Evolutionary conservation across 305 asterid species (phyloP), one percentile per base, ranked within the genome.

Genomic region (Rubia tinctorum): DNA sequence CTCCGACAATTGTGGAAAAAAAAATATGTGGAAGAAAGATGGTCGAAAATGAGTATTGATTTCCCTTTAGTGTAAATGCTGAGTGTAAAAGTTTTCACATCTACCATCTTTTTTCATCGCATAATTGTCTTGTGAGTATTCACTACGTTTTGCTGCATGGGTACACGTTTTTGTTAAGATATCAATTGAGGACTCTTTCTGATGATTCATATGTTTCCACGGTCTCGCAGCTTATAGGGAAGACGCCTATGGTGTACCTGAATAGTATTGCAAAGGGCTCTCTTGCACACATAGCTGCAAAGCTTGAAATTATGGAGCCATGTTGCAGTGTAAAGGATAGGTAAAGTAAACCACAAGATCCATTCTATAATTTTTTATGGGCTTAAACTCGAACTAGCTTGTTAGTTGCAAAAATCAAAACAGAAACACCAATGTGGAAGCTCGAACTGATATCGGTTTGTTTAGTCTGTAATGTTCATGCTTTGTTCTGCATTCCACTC

Each of bases 241-340:
- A 87, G 75, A 94, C 99, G 42, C 99, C 98, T 13, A 94, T 94
- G 99, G 99, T 94, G 74, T 94, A 89, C 92, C 83, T 94, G 86
- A 94, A 94, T 75, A 88, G 63, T 14, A 78, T 92, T n/a, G 94
- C 84, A 66, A 86, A 94, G 82, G 98, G 95, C 23, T 89, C 95
- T 78, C 97, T 87, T 67, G 98, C 98, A 53, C 90, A 90, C 79
- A 85, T 94, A 66, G 96, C 99, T 67, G 99, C 99, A 60, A 94
- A 94, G 85, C 97, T 94, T 70, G 99, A 94, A 84, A 88, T 90
- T 71, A 94, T 94, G 99, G 99, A 94, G 86, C 99, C 99, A 44
- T 94, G 99, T 71, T 88, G 98, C 86, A 94, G 99, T 72, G 98
- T 92, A 73, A 94, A 94, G 85, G 99, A 92, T 74, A 94, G 99